Evolutionary conservation across 305 asterid species (phyloP).

Genomic region (Salvia sclarea): DNA sequence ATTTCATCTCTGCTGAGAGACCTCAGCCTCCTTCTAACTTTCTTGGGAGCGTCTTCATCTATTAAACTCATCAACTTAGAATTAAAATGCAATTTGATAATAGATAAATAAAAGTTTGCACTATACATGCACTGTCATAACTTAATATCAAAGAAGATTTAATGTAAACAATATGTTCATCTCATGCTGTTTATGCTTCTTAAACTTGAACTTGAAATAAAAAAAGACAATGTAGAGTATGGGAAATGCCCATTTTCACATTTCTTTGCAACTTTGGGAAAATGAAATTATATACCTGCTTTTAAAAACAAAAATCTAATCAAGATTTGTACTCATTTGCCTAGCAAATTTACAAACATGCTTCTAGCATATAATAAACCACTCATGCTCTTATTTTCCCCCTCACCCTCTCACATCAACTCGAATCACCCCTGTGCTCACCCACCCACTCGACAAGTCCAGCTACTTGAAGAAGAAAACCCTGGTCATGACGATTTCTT

Average conservation of each 20-base stretch:
- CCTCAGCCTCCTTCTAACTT: conserved; percentile 40
- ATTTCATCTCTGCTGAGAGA: conserved; percentile 31
- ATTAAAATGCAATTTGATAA: conserved; percentile 27
- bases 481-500: not conserved
- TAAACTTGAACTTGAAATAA: not conserved
- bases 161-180: not conserved
- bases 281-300: not conserved
- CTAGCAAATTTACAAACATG: not conserved
- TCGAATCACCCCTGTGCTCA: not conserved
- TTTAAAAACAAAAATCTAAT: not conserved
- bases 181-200: conserved; percentile 6
- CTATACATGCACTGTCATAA: not conserved
- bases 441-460: not conserved
- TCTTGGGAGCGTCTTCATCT: conserved; percentile 46
- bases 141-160: conserved; percentile 1
- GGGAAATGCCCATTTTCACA: not conserved
- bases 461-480: not conserved
- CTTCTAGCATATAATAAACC: not conserved
- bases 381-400: not conserved
- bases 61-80: conserved; percentile 28
- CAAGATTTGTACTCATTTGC: not conserved
- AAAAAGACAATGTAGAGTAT: not conserved
- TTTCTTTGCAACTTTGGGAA: too few species aligned
- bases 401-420: not conserved
- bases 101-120: conserved; percentile 11